Evolutionary conservation across 2,329 filamentous ascomycete genomes (phyloP).

Genomic region (Colletotrichum filicis): DNA sequence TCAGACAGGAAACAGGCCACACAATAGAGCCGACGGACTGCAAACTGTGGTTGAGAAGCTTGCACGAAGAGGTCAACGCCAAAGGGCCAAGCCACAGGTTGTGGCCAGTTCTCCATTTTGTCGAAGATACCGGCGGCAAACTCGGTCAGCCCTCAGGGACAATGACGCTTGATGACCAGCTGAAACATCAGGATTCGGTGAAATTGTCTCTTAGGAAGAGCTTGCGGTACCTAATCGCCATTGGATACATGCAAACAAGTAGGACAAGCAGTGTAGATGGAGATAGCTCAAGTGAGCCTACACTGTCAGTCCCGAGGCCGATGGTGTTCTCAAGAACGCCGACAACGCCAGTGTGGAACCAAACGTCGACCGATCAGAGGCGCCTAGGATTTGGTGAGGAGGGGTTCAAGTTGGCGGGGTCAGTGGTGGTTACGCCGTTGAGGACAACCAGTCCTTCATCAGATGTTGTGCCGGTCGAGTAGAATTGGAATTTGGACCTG

Average conservation of each 20-base stretch:
- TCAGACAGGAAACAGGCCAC: slow-evolving; percentile 25
- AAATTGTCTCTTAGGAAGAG: slow-evolving; percentile 3
- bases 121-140: slow-evolving; percentile 23
- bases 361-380: not conserved
- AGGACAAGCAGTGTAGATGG: slow-evolving; percentile 14
- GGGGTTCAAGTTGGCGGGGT: not conserved
- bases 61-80: slow-evolving; percentile 26
- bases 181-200: not conserved
- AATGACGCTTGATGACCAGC: slow-evolving; percentile 5
- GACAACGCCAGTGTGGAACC: slow-evolving; percentile 14
- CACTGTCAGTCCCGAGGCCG: slow-evolving; percentile 38
- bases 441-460: not conserved
- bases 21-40: slow-evolving; percentile 18
- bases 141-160: slow-evolving; percentile 5
- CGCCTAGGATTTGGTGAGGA: not conserved
- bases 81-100: slow-evolving; percentile 36
- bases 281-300: slow-evolving; percentile 7
- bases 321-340: slow-evolving; percentile 17
- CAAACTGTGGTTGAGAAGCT: slow-evolving; percentile 6
- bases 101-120: slow-evolving; percentile 41
- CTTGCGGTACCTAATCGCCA: slow-evolving; percentile 20
- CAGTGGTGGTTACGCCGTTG: not conserved
- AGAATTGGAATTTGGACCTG: too few species aligned
- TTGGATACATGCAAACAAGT: slow-evolving; percentile 10
- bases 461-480: not conserved